Evolutionary conservation across 2,329 filamentous ascomycete species (phyloP), one percentile per base, ranked within the genome.

Genomic region (Colletotrichum tabaci): DNA sequence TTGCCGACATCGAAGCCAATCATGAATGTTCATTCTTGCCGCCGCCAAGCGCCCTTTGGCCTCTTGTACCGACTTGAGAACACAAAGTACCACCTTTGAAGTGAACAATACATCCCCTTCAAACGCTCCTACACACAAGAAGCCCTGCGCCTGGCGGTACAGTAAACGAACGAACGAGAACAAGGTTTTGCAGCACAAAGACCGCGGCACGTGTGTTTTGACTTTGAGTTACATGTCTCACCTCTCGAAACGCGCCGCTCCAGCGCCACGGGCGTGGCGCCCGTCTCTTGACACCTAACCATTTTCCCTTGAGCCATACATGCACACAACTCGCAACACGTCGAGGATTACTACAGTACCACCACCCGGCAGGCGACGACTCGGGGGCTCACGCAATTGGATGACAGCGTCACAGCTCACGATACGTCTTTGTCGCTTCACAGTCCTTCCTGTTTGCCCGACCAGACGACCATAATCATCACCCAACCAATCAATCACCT

Each of bases 201-300:
- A 9, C 1, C 12, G 21, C 23, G 42, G 42, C 57, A 60, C 42
- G 57, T 30, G 42, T 35, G 23, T 60, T 60, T 60, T 60, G 18
- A 55, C 49, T 63, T 63, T 55, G 15, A 46, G 49, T 38, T 63
- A 16, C 49, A 35, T n/a, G 57, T 60, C 57, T 60, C 57, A 47
- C 46, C 40, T 63, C 49, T 63, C 49, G 18, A 53, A 63, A 53
- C 49, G 21, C 38, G 26, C 21, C 30, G 47, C 38, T 53, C 61
- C 47, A 44, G 4, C 21, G 60, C 60, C 35, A 38, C 35, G 26
- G 23, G 7, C 21, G 23, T 21, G 15, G 30, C 21, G 21, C 16
- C 4, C 21, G 15, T 50, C 30, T 21, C 12, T 50, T 2, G n/a
- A 49, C 42, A 12, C 35, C 10, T 50, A 42, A 50, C 13, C 30